A percentile compares a stretch with the other conserved stretches of the same genome.
These are phyloP conservation scores for Gloeopeniophorella convolvens DNA, from an alignment of 768 basidiomycete species.

Conservation along the genomic window DNA sequence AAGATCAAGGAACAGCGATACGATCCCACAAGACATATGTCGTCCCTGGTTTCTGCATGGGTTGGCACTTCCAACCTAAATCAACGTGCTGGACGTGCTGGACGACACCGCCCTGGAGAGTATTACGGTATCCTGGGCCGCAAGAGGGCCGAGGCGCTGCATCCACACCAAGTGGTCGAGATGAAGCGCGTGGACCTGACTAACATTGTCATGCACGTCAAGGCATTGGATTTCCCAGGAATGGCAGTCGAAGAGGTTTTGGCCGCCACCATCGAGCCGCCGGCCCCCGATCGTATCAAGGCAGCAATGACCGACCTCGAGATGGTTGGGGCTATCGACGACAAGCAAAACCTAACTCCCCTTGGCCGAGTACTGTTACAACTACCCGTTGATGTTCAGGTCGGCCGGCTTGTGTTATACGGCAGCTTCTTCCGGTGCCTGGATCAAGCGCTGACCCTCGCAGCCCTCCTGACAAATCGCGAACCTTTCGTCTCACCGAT, in stretches of 20 bases:
- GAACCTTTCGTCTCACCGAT: conserved; percentile 87
- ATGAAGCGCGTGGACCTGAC: conserved; percentile 89
- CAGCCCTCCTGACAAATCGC: conserved; percentile 85
- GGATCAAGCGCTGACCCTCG: conserved; percentile 79
- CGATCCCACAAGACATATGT: conserved; percentile 84
- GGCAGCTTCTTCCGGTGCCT: conserved; percentile 92
- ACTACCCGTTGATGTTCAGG: conserved; percentile 82
- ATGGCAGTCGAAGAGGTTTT: conserved; percentile 86
- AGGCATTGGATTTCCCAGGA: conserved; percentile 82
- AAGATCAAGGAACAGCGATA: conserved; percentile 86
- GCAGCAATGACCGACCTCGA: conserved; percentile 75
- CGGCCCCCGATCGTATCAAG: conserved; percentile 63
- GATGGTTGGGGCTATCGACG: conserved; percentile 84
- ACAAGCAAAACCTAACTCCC: conserved; percentile 69
- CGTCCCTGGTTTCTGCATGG: conserved; percentile 86
- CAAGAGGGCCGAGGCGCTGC: conserved; percentile 50
- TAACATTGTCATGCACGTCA: conserved; percentile 95
- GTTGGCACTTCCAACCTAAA: conserved; percentile 86
- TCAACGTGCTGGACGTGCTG: conserved; percentile 88
- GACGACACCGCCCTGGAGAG: conserved; percentile 83
- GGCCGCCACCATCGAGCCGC: conserved; percentile 80
- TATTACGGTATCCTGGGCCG: conserved; percentile 82
- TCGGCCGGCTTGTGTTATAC: conserved; percentile 84
- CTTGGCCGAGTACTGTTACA: conserved; percentile 85
- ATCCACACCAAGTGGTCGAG: conserved; percentile 85